Percentiles rank a stretch among this genome's conserved stretches.
Conservation (phyloP, 2,329 filamentous ascomycete species). For the Xylariaceae sp. region DNA sequence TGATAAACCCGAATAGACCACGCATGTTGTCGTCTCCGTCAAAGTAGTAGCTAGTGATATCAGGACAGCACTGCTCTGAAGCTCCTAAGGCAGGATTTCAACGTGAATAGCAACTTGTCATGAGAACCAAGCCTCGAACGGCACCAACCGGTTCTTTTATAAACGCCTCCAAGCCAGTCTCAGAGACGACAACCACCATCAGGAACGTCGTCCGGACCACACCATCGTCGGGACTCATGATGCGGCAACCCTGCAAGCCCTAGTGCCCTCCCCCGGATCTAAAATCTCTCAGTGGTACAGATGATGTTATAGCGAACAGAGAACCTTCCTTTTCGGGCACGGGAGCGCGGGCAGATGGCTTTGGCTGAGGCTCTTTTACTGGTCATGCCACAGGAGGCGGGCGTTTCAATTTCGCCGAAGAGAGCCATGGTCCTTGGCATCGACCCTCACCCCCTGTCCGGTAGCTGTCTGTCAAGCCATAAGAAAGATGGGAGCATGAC, state of each 20-base stretch:
- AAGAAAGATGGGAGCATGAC: neutral
- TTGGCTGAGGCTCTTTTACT: neutral
- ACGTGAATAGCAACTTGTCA: slow-evolving; percentile 1
- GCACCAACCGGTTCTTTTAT: slow-evolving; percentile 9
- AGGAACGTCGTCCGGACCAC: neutral
- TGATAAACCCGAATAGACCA: slow-evolving; percentile 13
- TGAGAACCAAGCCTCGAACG: neutral
- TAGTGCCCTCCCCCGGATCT: neutral
- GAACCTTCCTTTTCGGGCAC: slow-evolving; percentile 20
- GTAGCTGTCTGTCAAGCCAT: too few species aligned
- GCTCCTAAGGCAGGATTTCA: neutral
- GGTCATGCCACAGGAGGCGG: slow-evolving; percentile 12
- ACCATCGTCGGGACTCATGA: neutral
- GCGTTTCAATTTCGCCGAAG: slow-evolving; percentile 17
- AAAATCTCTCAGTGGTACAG: neutral
- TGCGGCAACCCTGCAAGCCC: slow-evolving; percentile 13
- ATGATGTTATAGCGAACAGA: neutral
- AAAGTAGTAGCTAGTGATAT: neutral
- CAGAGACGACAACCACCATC: neutral
- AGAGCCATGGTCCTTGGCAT: neutral
- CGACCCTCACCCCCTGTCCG: neutral
- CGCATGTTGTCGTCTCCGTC: slow-evolving; percentile 12
- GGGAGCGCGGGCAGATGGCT: neutral
- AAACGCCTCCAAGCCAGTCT: neutral
- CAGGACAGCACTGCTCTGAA: neutral